Conservation (phyloP, 2,329 filamentous ascomycete species). For the Diplodia mutila region DNA sequence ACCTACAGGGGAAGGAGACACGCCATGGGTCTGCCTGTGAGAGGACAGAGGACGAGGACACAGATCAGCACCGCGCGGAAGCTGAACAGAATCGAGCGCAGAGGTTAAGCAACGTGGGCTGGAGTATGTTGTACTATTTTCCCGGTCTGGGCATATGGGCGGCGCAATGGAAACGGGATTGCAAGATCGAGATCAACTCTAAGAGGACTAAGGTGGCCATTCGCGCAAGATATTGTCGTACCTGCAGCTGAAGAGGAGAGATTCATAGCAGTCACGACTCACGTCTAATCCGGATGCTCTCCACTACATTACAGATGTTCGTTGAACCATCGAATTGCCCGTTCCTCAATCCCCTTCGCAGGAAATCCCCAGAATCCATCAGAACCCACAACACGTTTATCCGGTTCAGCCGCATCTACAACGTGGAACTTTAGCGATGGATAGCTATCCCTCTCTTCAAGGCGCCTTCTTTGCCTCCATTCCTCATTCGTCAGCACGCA, state of each 20-base stretch:
- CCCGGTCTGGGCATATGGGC: conserved; percentile 11
- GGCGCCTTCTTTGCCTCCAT: too few species aligned
- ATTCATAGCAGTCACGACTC: not conserved
- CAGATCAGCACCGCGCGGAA: conserved; percentile 67
- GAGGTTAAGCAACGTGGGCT: conserved; percentile 35
- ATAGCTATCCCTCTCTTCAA: not conserved
- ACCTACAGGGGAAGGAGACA: conserved; percentile 87
- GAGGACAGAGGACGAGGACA: conserved; percentile 84
- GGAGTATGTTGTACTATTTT: not conserved
- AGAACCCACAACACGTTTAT: not conserved
- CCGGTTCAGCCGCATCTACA: not conserved
- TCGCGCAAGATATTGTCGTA: too few species aligned
- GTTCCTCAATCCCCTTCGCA: not conserved
- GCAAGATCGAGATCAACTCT: not conserved
- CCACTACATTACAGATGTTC: not conserved
- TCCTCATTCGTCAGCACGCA: too few species aligned
- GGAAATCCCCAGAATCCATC: not conserved
- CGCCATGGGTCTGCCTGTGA: conserved; percentile 87
- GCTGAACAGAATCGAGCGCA: conserved; percentile 63
- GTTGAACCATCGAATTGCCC: not conserved
- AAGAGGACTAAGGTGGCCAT: not conserved
- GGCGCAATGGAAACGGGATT: conserved; percentile 12
- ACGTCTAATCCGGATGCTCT: too few species aligned
- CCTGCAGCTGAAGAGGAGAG: not conserved
- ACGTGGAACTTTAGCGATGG: not conserved